phyloP scores from a whole-genome alignment of 768 basidiomycete species.

The Pulveroboletus sp. region DNA sequence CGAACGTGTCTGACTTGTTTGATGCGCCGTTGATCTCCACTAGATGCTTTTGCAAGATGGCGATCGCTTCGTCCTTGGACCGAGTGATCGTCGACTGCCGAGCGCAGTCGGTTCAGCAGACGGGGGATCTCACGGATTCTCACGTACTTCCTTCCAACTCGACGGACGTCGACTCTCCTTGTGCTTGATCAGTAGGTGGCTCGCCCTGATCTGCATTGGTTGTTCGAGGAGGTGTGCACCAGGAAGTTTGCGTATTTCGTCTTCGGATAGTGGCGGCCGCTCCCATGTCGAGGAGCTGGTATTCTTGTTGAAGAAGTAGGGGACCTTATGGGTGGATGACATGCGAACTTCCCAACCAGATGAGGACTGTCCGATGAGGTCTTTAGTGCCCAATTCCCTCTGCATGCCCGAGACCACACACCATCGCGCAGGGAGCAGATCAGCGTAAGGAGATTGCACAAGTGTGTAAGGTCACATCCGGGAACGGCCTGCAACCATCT shows the following conservation, averaged over 20 bases:
- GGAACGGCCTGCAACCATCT: background rate
- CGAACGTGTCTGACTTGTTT: slow-evolving; percentile 56
- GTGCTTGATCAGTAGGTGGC: slow-evolving; percentile 94
- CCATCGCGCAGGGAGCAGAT: slow-evolving; percentile 19
- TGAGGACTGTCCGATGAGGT: slow-evolving; percentile 13
- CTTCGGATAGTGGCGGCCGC: slow-evolving; percentile 49
- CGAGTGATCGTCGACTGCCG: slow-evolving; percentile 64
- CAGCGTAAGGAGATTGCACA: background rate
- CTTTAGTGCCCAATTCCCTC: slow-evolving; percentile 6
- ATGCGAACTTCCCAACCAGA: slow-evolving; percentile 79
- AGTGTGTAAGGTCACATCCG: background rate
- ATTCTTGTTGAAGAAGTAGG: slow-evolving; percentile 82
- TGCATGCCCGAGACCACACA: slow-evolving; percentile 8
- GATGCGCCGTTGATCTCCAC: slow-evolving; percentile 47
- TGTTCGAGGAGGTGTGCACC: slow-evolving; percentile 54
- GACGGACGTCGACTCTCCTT: slow-evolving; percentile 69
- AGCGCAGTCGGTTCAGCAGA: background rate
- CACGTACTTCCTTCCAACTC: slow-evolving; percentile 78
- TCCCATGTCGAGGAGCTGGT: slow-evolving; percentile 81
- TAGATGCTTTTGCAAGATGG: slow-evolving; percentile 65
- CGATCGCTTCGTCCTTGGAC: slow-evolving; percentile 83
- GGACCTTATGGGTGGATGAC: slow-evolving; percentile 68
- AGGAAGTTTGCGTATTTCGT: slow-evolving; percentile 57
- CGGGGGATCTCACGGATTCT: background rate
- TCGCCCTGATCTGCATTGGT: slow-evolving; percentile 74